Evolutionary conservation across 2,329 filamentous ascomycete species (phyloP).

Genomic region (Scleromitrula shiraiana): DNA sequence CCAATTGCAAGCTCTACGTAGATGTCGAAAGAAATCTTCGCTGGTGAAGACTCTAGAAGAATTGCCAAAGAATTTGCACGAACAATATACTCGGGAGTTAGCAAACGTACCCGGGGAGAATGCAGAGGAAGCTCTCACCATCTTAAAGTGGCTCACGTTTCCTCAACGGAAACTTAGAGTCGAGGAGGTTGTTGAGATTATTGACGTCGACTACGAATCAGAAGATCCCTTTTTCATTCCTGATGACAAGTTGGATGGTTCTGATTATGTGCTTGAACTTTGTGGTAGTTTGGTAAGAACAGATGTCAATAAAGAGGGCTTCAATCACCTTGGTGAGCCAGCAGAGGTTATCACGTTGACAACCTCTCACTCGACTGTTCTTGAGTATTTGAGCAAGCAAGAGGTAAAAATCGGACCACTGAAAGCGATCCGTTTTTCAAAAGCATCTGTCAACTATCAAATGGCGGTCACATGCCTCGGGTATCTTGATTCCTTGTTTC

Average conservation of each 20-base stretch:
- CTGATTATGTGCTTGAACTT: neutral
- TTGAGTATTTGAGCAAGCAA: neutral
- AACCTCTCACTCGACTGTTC: neutral
- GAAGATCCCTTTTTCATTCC: neutral
- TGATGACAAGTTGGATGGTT: neutral
- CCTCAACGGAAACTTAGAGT: neutral
- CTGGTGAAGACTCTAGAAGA: neutral
- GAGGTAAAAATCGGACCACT: neutral
- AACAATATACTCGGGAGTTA: neutral
- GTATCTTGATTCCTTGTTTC: neutral
- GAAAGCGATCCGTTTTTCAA: neutral
- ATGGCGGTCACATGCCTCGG: neutral
- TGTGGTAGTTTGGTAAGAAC: neutral
- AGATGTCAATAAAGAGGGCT: neutral
- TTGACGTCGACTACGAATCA: neutral
- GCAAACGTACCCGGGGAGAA: neutral
- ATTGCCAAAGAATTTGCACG: neutral
- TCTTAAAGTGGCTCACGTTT: neutral
- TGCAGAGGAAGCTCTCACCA: neutral
- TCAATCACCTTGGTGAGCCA: neutral
- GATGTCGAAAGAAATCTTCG: neutral
- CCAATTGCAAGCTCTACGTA: neutral
- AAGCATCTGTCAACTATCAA: neutral
- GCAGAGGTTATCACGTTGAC: neutral
- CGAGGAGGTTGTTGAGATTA: neutral